These are phyloP conservation scores for Diversispora epigaea DNA, from an alignment of 192 early-diverging fungal species.

Conservation along the genomic window DNA sequence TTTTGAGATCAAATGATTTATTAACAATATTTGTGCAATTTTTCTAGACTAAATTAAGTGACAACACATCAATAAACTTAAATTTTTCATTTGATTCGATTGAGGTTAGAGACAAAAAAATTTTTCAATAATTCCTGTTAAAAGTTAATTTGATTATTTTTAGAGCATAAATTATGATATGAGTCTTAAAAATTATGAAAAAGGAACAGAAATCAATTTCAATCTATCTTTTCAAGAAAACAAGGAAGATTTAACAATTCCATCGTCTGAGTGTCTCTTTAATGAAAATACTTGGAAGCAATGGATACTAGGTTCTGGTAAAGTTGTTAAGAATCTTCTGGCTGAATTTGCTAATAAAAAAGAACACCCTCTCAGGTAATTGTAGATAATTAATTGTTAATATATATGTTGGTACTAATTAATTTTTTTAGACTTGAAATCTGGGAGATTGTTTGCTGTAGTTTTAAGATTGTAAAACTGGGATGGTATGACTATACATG, in stretches of 20 bases:
- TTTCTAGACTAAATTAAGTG: neutral
- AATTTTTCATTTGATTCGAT: neutral
- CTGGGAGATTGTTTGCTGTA: too few relatives aligned
- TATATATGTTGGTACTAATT: too few relatives aligned
- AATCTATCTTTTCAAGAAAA: neutral
- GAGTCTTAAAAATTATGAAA: constrained; percentile 2
- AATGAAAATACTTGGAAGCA: neutral
- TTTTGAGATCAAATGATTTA: neutral
- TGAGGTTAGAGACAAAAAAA: constrained; percentile 3
- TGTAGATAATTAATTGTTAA: neutral
- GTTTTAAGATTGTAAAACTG: too few relatives aligned
- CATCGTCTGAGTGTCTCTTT: neutral
- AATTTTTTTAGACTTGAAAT: too few relatives aligned
- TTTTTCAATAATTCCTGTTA: neutral
- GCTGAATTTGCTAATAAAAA: neutral
- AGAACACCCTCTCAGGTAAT: constrained; percentile 18
- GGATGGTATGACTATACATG: too few relatives aligned
- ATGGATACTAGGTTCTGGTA: neutral
- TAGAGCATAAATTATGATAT: neutral
- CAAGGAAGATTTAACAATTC: neutral
- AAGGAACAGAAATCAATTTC: neutral
- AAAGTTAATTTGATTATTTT: neutral
- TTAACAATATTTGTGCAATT: neutral
- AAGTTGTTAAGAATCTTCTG: constrained; percentile 2
- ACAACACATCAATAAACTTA: neutral